Evolutionary conservation across 2,329 filamentous ascomycete species (phyloP).

Genomic region (Fusarium solani-melongenae): DNA sequence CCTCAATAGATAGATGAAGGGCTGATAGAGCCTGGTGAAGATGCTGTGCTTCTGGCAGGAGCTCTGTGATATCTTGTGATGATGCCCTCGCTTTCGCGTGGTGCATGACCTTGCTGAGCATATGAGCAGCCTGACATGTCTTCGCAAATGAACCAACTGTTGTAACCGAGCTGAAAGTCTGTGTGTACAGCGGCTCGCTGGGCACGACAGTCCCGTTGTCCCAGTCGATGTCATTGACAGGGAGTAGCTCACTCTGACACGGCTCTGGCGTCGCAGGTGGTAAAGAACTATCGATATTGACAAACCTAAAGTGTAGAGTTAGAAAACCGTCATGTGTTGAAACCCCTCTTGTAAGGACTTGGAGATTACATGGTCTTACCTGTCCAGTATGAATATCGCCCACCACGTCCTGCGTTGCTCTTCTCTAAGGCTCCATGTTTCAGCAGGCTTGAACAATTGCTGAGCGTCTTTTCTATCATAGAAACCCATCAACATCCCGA

Average conservation of each 20-base stretch:
- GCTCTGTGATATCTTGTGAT: neutral
- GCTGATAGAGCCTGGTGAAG: constrained; percentile 23
- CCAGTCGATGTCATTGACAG: constrained; percentile 34
- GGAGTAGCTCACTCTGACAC: constrained; percentile 17
- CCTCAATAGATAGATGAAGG: constrained; percentile 11
- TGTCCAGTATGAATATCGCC: constrained; percentile 35
- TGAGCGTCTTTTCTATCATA: constrained; percentile 6
- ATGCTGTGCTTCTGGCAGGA: constrained; percentile 22
- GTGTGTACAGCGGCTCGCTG: constrained; percentile 28
- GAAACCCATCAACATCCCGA: constrained; percentile 29
- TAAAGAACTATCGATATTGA: constrained; percentile 16
- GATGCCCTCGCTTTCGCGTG: constrained; percentile 7
- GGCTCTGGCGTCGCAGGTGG: constrained; percentile 23
- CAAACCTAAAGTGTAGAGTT: neutral
- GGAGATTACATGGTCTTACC: neutral
- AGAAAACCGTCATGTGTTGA: neutral
- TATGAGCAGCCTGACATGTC: constrained; percentile 34
- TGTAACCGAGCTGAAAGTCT: constrained; percentile 18
- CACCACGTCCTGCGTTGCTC: constrained; percentile 36
- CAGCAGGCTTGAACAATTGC: constrained; percentile 21
- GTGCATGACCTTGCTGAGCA: constrained; percentile 29
- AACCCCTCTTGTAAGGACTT: too few relatives aligned
- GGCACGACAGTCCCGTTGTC: constrained; percentile 23
- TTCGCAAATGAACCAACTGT: constrained; percentile 24
- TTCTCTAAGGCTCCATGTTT: constrained; percentile 31